Evolutionary conservation across 106 monocot species (phyloP).

Genomic region (Dioscorea zingiberensis): DNA sequence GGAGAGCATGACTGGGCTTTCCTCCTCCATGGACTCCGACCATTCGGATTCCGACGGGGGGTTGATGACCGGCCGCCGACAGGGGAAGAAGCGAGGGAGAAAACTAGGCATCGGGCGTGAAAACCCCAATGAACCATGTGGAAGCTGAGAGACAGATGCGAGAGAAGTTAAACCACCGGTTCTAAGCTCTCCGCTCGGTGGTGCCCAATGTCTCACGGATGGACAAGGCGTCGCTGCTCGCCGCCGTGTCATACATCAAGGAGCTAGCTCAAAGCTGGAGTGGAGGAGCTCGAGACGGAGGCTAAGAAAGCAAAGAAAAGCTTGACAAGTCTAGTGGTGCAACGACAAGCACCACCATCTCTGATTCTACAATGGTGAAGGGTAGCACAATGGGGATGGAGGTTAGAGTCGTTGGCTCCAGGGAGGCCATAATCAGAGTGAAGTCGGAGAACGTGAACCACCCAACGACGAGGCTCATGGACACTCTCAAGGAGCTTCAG

Average conservation of each 20-base stretch:
- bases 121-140: conserved; percentile 47
- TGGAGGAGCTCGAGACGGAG: conserved; percentile 45
- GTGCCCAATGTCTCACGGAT: conserved; percentile 78
- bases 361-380: neutral
- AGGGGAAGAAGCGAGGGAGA: conserved; percentile 21
- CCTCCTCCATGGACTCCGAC: conserved; percentile 26
- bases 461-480: conserved; percentile 28
- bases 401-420: conserved; percentile 2
- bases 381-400: conserved; percentile 15
- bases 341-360: neutral
- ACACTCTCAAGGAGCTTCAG: conserved; percentile 17
- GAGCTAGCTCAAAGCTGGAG: conserved; percentile 39
- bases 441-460: conserved; percentile 8
- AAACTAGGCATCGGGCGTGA: conserved; percentile 18
- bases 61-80: neutral
- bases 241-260: conserved; percentile 65
- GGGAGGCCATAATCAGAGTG: conserved; percentile 14
- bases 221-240: conserved; percentile 83
- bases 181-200: conserved; percentile 70
- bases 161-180: conserved; percentile 79
- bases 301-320: conserved; percentile 11
- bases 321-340: neutral
- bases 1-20: neutral
- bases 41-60: conserved; percentile 8
- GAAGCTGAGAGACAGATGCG: conserved; percentile 75